phyloP scores from a whole-genome alignment of 306 rosid genomes.

The Cucumis melo region DNA sequence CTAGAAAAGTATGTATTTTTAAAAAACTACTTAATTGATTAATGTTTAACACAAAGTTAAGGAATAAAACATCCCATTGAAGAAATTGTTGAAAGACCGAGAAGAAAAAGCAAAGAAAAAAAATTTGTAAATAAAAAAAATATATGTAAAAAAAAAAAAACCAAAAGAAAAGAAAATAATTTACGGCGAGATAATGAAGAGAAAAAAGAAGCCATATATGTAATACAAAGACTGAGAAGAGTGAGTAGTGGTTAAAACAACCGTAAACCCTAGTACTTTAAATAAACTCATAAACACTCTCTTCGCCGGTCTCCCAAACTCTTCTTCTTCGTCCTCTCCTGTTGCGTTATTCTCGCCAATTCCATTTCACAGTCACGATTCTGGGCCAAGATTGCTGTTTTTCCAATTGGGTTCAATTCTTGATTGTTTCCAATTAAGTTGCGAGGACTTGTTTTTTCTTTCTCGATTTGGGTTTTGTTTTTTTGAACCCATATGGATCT shows the following conservation, averaged over 20 bases:
- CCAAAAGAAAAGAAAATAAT: neutral
- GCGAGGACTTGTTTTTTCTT: neutral
- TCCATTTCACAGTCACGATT: neutral
- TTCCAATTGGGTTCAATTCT: constrained; percentile 13
- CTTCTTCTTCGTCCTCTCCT: constrained; percentile 1
- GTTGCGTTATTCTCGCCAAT: constrained; percentile 4
- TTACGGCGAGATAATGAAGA: neutral
- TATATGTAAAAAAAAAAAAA: no score
- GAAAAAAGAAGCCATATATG: neutral
- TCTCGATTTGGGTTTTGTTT: neutral
- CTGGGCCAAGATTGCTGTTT: neutral
- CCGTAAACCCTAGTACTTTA: neutral
- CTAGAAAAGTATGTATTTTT: no score
- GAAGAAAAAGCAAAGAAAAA: no score
- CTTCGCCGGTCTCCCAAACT: neutral
- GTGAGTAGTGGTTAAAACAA: neutral
- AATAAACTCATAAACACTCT: neutral
- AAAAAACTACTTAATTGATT: no score
- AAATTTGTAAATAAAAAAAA: no score
- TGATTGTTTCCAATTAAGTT: neutral
- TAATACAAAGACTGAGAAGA: neutral
- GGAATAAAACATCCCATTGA: no score
- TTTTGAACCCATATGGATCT: constrained; percentile 49
- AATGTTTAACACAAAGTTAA: no score
- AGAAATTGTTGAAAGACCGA: no score